These are phyloP conservation scores for Meira nashicola DNA, from an alignment of 1,284 basidiomycete genomes.

Conservation along the genomic window DNA sequence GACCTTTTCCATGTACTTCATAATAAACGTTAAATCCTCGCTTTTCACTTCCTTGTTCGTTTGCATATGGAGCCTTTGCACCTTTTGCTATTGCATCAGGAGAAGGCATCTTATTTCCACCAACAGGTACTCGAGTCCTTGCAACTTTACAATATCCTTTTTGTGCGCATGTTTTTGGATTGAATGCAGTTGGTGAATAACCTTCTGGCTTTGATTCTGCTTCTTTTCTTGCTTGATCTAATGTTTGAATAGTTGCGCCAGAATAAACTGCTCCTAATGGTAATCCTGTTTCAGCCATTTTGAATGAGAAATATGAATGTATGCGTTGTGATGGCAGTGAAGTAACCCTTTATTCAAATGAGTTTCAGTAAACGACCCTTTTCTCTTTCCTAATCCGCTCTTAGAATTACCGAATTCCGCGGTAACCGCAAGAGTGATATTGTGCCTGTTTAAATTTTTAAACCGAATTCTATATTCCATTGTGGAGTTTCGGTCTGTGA, in stretches of 20 bases:
- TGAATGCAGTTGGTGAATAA: constrained; percentile 44
- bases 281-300: constrained; percentile 12
- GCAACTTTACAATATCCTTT: constrained; percentile 27
- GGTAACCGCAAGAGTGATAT: no score
- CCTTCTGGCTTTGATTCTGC: constrained; percentile 17
- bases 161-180: constrained; percentile 29
- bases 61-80: constrained; percentile 9
- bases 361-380: no score
- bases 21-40: constrained; percentile 45
- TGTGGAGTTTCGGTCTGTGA: no score
- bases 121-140: constrained; percentile 21
- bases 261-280: constrained; percentile 44
- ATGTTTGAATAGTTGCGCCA: constrained; percentile 30
- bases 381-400: no score
- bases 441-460: no score
- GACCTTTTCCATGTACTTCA: constrained; percentile 49
- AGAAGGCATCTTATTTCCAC: constrained; percentile 13
- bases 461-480: no score
- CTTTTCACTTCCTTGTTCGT: constrained; percentile 9
- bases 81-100: constrained; percentile 16
- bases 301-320: neutral
- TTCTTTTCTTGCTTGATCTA: constrained; percentile 22
- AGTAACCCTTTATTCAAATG: no score
- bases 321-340: no score
- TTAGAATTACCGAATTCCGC: no score